Percentiles rank a stretch among this genome's conserved stretches.
Conservation (phyloP, 179 eudicot genomes). For the Heliamphora pulchella region DNA sequence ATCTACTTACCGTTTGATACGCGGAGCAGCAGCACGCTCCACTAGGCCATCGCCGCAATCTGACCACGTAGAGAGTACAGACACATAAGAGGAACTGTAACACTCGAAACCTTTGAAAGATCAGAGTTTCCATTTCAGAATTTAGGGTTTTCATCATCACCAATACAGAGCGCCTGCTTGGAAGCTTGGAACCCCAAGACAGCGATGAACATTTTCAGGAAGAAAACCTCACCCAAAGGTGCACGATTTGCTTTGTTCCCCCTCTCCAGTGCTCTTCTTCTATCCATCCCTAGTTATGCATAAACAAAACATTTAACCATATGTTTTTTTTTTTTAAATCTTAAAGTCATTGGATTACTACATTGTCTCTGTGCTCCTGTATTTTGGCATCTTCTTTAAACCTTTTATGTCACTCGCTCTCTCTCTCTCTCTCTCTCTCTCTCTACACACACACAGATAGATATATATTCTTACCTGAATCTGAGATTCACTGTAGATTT, state of each 20-base stretch:
- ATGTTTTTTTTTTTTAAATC: background rate
- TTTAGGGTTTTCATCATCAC: background rate
- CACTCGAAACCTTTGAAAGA: background rate
- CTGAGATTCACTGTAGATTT: too few relatives aligned
- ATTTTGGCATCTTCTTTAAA: background rate
- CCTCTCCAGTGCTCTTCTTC: background rate
- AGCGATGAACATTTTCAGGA: conserved; percentile 63
- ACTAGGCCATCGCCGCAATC: conserved; percentile 16
- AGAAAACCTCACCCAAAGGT: conserved; percentile 93
- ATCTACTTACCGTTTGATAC: conserved; percentile 5
- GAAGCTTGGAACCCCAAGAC: background rate
- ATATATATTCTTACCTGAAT: background rate
- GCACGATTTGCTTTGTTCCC: background rate
- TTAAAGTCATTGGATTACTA: background rate
- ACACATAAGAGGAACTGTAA: background rate
- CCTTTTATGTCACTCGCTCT: too few relatives aligned
- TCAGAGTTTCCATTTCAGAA: background rate
- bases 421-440: background rate
- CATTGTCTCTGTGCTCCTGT: background rate
- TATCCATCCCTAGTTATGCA: background rate
- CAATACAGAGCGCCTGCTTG: background rate
- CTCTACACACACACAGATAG: background rate
- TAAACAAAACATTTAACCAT: too few relatives aligned
- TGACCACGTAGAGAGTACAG: background rate
- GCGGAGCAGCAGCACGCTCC: conserved; percentile 19